phyloP scores from a whole-genome alignment of 2,329 filamentous ascomycete species.

The Dactylonectria macrodidyma region DNA sequence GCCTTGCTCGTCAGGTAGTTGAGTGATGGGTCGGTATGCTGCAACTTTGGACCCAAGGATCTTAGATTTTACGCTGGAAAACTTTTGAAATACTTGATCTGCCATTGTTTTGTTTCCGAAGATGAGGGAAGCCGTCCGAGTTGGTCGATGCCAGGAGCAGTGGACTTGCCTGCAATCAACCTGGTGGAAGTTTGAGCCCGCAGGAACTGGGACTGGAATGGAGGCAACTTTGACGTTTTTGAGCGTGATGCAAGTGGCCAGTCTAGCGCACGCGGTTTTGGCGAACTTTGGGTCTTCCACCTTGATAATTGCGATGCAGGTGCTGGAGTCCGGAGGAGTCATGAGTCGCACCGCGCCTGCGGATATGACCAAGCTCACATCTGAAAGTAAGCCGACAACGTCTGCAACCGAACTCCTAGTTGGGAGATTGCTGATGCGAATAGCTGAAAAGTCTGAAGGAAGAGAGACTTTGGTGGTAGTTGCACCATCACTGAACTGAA shows the following conservation, averaged over 20 bases:
- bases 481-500: conserved; percentile 52
- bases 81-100: conserved; percentile 36
- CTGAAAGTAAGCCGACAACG: conserved; percentile 33
- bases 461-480: conserved; percentile 47
- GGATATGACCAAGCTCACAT: neutral
- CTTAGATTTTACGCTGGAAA: conserved; percentile 42
- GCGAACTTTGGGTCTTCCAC: conserved; percentile 31
- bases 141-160: conserved; percentile 55
- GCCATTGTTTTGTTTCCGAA: conserved; percentile 45
- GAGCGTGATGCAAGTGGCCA: neutral
- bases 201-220: conserved; percentile 37
- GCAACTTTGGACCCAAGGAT: conserved; percentile 39
- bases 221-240: neutral
- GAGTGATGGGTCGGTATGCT: conserved; percentile 10
- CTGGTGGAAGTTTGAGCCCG: conserved; percentile 45
- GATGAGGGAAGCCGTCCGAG: conserved; percentile 47
- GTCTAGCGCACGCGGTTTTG: neutral
- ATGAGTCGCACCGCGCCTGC: no score
- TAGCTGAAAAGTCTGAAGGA: conserved; percentile 55
- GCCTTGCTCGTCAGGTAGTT: neutral
- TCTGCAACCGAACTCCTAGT: neutral
- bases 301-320: conserved; percentile 17
- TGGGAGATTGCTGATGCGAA: conserved; percentile 52
- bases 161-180: conserved; percentile 54
- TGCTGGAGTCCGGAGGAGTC: no score